Base-by-base conservation (phyloP, 2,329 filamentous ascomycete genomes). In the Monosporascus sp. region DNA sequence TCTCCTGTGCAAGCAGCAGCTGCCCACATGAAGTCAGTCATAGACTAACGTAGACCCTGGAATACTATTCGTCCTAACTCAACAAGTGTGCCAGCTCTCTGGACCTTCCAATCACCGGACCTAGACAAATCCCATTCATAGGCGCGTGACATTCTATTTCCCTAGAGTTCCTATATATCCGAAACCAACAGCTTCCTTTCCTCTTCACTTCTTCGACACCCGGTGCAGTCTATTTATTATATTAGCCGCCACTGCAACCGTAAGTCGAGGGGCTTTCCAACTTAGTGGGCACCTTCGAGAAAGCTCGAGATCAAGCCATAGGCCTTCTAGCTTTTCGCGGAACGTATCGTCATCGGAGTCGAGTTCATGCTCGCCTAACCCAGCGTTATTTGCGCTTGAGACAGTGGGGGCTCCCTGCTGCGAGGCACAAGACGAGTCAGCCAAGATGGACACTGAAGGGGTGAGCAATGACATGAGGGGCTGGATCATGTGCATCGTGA, bases 401-500 rank as follows among this genome's bases (percentile, higher is more conserved):
- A 46, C 22, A 17, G 26, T 22, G 11, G 22, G 22, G 22, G 24
- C n/a, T 26, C 24, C 22, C 11, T 14, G 14, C 43, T 8, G 8
- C 22, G 24, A 57, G 58, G 54, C 49, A 57, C 51, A 58, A 57
- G 58, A 60, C 51, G 52, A 59, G 55, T 37, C 27, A 47, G 61
- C 58, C 60, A 66, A 64, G 67, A 79, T 78, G 74, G 68, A 69
- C 51, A 61, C 59, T 52, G 63, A 60, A 49, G 70, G 64, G 37
- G 66, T 88, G 59, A 80, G 85, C 68, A 94, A 93, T 75, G 93
- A 97, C 75, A 87, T 87, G 58, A 84, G 91, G 59, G 93, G 94
- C 65, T 97, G 93, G 93, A 87, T 97, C 63, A 90, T 97, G 88
- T 86, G 80, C 65, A 78, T 91, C 60, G 90, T 92, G 71, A 96